Evolutionary conservation across 805 yeast genomes (phyloP).

Genomic region (Ogataea neopini): DNA sequence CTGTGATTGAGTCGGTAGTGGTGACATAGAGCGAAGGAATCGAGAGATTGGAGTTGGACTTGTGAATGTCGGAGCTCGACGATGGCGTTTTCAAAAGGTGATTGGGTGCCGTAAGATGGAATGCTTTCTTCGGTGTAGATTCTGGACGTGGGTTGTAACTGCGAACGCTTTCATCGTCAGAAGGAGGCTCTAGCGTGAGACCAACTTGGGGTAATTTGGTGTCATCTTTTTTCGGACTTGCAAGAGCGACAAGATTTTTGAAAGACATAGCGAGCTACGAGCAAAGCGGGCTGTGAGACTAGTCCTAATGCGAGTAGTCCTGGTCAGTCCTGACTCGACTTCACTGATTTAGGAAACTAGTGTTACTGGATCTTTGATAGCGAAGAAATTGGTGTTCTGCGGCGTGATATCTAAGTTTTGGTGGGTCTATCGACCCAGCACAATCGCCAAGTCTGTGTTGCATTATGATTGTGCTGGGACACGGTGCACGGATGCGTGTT

Average conservation of each 20-base stretch:
- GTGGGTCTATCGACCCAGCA: no score
- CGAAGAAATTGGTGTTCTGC: no score
- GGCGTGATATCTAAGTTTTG: no score
- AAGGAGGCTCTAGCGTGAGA: constrained; percentile 3
- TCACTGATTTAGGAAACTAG: no score
- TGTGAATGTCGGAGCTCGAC: constrained; percentile 8
- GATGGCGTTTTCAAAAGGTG: background rate
- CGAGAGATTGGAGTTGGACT: constrained; percentile 12
- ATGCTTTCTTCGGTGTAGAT: background rate
- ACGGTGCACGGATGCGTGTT: constrained; percentile 3
- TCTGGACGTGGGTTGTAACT: constrained; percentile 1
- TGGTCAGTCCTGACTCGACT: no score
- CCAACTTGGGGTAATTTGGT: background rate
- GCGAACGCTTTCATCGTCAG: constrained; percentile 1
- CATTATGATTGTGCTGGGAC: no score
- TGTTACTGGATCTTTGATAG: no score
- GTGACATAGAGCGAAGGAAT: constrained; percentile 15
- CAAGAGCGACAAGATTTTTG: background rate
- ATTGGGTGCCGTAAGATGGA: background rate
- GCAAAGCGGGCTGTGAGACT: no score
- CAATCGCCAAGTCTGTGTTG: no score
- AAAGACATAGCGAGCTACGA: background rate
- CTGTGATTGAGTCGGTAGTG: background rate
- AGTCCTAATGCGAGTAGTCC: no score
- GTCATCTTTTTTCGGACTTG: constrained; percentile 1